Base-by-base conservation (phyloP, 495 filamentous ascomycete genomes). In the Rhypophila decipiens region DNA sequence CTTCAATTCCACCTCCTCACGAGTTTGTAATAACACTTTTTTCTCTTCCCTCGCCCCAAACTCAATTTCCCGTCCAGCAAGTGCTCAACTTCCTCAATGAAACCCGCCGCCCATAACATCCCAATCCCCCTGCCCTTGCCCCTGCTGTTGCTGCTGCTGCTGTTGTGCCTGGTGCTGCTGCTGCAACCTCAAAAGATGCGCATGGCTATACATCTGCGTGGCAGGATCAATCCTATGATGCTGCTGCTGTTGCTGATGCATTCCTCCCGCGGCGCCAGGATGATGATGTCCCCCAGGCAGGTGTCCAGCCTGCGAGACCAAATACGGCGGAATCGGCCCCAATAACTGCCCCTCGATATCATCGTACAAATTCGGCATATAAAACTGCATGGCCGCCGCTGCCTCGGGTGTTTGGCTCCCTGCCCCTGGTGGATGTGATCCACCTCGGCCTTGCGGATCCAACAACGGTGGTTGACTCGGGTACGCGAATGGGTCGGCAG, bases 401-500 rank as follows among this genome's bases (percentile, higher is more conserved):
- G 33, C 20, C 22, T 55, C 60, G 7, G 27, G 13, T 13, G 49
- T 46, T n/a, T n/a, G n/a, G n/a, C n/a, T n/a, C n/a, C n/a, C n/a
- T 12, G 48, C 22, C 31, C 40, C 17, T 18, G 57, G 17, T 21
- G 18, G 18, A 13, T 60, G 56, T 15, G 60, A 46, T 31, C 36
- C 29, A 44, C 53, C 38, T 46, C 47, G 46, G 27, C 52, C 39
- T 29, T 51, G 29, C 24, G 72, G 72, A 47, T 76, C 73, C 50
- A 73, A 84, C 69, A 90, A n/a, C n/a, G n/a, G 78, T 2, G 89
- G 87, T 57, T 90, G 88, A 55, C 83, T 87, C 3, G 90, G 86
- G 63, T 96, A 97, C 0, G 84, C 88, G 49, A 96, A 91, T 0
- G 90, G 88, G 59, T 97, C 90, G 20, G 80, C 76, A 1, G 90